Evolutionary conservation across 2,329 filamentous ascomycete species (phyloP), one percentile per base, ranked within the genome.

Genomic region (Curvularia lunata): DNA sequence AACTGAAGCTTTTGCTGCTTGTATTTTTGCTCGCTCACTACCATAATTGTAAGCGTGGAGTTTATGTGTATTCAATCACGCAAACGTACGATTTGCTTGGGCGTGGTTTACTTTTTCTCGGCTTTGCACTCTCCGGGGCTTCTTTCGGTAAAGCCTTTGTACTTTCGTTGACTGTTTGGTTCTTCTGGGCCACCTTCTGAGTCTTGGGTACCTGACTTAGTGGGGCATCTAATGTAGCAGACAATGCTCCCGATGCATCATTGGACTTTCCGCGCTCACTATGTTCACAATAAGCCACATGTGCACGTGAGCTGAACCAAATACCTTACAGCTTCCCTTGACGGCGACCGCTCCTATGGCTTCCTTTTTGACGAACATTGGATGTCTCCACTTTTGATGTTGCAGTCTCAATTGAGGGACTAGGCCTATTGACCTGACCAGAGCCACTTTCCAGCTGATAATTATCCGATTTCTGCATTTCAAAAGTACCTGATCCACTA

Each of bases 41-140:
- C 18, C 5, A 10, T 27, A 2, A 13, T 9, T 8, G 8, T 40
- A 34, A 49, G 47, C 12, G 8, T 40, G 12, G 16, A 28, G 23
- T 28, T 10, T 12, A 6, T 27, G 19, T 25, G 38, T 5, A 16
- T 49, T 2, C 16, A 12, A 9, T 9, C 30, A 7, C 40, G 30
- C 30, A 5, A 8, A 40, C 47, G 21, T 49, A 49, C 47, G 47
- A 27, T 38, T 49, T 49, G 34, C 34, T 21, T 19, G 47, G 47
- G 38, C 47, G 47, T 13, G 34, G 34, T 27, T 49, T 49, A 3
- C 23, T 38, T 40, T 49, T 49, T 23, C 27, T 49, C 34, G 34
- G 16, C 34, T 49, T 23, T 27, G 9, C 16, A 40, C 9, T 30
- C 5, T 40, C 34, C 6, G 34, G 5, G 19, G 9, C 6, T 16